Percentiles rank a stretch among this genome's conserved stretches.
phyloP scores from a whole-genome alignment of 2,329 filamentous ascomycete species.

The Fonsecaea pugnacius region DNA sequence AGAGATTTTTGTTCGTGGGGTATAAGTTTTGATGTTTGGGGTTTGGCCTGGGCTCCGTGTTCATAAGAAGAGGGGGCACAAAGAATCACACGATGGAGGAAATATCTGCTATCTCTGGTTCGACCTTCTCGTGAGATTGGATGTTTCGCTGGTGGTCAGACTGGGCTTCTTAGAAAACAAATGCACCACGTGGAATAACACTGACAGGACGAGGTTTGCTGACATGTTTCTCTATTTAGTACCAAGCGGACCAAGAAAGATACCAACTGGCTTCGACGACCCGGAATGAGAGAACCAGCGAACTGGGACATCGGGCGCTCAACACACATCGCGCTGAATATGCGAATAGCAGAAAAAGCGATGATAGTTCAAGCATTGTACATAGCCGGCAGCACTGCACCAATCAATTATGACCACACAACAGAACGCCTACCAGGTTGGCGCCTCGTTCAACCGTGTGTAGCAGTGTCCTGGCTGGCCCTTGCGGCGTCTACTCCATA shows the following conservation, averaged over 20 bases:
- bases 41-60: neutral
- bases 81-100: neutral
- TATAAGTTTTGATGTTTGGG: neutral
- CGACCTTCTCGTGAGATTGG: neutral
- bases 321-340: neutral
- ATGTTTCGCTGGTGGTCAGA: neutral
- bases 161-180: neutral
- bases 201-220: conserved; percentile 11
- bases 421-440: no score
- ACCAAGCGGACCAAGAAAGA: conserved; percentile 51
- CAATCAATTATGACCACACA: no score
- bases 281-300: conserved; percentile 40
- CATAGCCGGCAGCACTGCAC: conserved; percentile 2
- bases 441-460: no score
- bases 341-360: neutral
- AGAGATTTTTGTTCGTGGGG: neutral
- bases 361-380: conserved; percentile 4
- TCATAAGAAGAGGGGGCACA: neutral
- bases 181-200: neutral
- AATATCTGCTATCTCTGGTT: neutral
- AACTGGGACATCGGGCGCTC: neutral
- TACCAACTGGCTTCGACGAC: conserved; percentile 55
- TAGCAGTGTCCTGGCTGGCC: no score
- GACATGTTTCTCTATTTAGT: conserved; percentile 42
- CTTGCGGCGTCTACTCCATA: no score